Evolutionary conservation across 805 yeast genomes (phyloP).

Genomic region (Teunomyces funiuensis): DNA sequence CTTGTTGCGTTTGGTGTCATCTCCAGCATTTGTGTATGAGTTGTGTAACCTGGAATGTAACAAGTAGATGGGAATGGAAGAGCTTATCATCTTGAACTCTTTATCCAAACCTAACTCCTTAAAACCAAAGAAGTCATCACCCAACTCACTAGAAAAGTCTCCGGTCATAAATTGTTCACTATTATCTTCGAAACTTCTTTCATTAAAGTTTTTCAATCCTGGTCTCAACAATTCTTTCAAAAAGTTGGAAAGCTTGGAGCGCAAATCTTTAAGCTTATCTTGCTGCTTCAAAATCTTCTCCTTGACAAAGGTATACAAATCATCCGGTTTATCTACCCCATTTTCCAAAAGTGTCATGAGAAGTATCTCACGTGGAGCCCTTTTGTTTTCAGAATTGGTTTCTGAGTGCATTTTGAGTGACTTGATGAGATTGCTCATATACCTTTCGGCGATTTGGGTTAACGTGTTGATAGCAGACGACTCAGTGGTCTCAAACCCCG

Average conservation of each 20-base stretch:
- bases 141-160: slow-evolving; percentile 88
- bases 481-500: slow-evolving; percentile 86
- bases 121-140: slow-evolving; percentile 98
- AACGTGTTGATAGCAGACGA: slow-evolving; percentile 74
- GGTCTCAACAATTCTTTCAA: slow-evolving; percentile 84
- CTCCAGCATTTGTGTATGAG: slow-evolving; percentile 45
- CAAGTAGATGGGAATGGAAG: slow-evolving; percentile 86
- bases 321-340: slow-evolving; percentile 80
- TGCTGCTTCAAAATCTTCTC: slow-evolving; percentile 72
- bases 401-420: slow-evolving; percentile 73
- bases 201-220: slow-evolving; percentile 67
- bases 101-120: slow-evolving; percentile 89
- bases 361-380: slow-evolving; percentile 46
- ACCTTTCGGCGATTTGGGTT: slow-evolving; percentile 81
- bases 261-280: slow-evolving; percentile 66
- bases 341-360: slow-evolving; percentile 72
- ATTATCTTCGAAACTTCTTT: slow-evolving; percentile 79
- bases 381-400: slow-evolving; percentile 48
- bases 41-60: slow-evolving; percentile 73
- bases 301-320: slow-evolving; percentile 67
- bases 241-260: slow-evolving; percentile 63
- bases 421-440: slow-evolving; percentile 69
- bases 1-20: slow-evolving; percentile 50
- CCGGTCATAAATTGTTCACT: slow-evolving; percentile 95
- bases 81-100: slow-evolving; percentile 80